Evolutionary conservation across 208 protist genomes (phyloP).

Genomic region (Leishmania tarentolae): DNA sequence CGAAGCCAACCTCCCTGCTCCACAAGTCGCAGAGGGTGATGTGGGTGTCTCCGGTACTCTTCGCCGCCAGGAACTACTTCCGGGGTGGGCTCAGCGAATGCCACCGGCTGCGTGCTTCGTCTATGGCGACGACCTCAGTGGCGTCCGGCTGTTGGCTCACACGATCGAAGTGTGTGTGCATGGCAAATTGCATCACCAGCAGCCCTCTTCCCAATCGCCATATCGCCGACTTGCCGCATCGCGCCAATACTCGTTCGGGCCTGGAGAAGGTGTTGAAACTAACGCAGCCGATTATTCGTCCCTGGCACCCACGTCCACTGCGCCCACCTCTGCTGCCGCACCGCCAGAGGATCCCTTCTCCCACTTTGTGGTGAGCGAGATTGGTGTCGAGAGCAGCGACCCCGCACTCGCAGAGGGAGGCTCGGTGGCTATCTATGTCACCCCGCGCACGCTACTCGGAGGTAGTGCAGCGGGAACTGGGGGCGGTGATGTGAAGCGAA

Average conservation of each 20-base stretch:
- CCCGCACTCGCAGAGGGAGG: slow-evolving; percentile 13
- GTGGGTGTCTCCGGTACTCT: not conserved
- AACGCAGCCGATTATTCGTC: not conserved
- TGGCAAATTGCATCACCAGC: slow-evolving; percentile 17
- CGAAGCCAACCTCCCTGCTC: slow-evolving; percentile 13
- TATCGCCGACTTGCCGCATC: slow-evolving; percentile 11
- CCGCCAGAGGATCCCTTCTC: slow-evolving; percentile 11
- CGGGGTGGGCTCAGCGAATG: slow-evolving; percentile 71
- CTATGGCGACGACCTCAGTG: slow-evolving; percentile 82
- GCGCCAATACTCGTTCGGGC: not conserved
- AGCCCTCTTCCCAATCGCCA: slow-evolving; percentile 4
- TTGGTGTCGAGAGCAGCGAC: slow-evolving; percentile 27
- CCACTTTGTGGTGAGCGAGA: slow-evolving; percentile 21
- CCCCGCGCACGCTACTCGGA: slow-evolving; percentile 27
- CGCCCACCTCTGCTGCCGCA: not conserved
- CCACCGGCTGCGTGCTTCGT: slow-evolving; percentile 78
- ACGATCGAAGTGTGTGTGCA: slow-evolving; percentile 38
- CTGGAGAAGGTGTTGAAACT: not conserved
- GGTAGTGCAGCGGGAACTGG: not conserved
- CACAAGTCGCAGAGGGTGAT: not conserved
- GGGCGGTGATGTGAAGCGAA: slow-evolving; percentile 8
- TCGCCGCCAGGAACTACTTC: slow-evolving; percentile 48
- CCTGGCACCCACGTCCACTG: not conserved
- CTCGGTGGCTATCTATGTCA: slow-evolving; percentile 26
- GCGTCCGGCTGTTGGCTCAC: slow-evolving; percentile 52